Base-by-base conservation (phyloP, 352 stramenopile species). In the Elongisporangium prolatum region DNA sequence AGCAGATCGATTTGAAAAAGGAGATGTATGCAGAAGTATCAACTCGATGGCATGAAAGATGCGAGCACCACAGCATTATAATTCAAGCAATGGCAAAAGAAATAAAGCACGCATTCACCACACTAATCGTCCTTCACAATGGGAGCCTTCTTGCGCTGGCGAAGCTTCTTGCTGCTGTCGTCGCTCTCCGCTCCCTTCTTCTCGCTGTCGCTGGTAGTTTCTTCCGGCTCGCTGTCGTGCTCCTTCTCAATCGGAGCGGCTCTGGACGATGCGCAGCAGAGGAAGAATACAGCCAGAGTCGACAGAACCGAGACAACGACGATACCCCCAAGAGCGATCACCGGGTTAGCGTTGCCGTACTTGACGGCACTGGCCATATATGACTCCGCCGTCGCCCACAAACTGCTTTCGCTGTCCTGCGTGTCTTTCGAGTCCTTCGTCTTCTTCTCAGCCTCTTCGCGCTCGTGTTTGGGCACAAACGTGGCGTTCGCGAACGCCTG, bases 121-220 rank as follows among this genome's bases (percentile, higher is more conserved):
- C 34, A 47, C 11, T 71, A 75, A 52, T 74, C 74, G 57, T 84
- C 76, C 57, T 92, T 79, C 38, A 79, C 79, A 52, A 85, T 82
- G 17, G 84, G 84, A 10, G 79, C 79, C 57, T 91, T 93, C 71
- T 91, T 91, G 61, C 84, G 80, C 68, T 89, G 84, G 50, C 84
- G 80, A 47, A 90, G 54, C 63, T 87, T 93, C 50, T 75, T 59
- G 59, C 71, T 62, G 21, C 54, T 21, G 20, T 74, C 68, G 38
- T 73, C 69, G 57, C 56, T 74, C 22, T 67, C 73, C 38, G 68
- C 63, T 49, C 48, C 63, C 60, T 80, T 80, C 16, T 70, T 70
- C 52, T 75, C 70, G 22, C 68, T 61, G 3, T 71, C 64, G 21
- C 51, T 50, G 44, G 44, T 63, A 25, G 57, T 40, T 56, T 82